Conservation (phyloP, 2,329 filamentous ascomycete species). For the Cryphonectria nitschkei region DNA sequence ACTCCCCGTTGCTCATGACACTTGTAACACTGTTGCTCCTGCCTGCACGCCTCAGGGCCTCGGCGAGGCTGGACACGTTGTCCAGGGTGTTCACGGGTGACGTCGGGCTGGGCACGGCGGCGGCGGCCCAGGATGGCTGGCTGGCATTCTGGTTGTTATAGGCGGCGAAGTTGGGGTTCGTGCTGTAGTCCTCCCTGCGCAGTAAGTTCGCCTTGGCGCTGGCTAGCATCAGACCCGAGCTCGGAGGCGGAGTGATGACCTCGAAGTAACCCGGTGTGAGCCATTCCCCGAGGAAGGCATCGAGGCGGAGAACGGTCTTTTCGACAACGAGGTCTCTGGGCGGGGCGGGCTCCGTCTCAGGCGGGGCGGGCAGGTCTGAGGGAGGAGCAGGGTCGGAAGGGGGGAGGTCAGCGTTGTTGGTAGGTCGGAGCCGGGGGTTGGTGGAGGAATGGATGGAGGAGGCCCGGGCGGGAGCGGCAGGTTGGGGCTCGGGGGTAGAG, state of each 20-base stretch:
- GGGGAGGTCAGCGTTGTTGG: conserved; percentile 30
- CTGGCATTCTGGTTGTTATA: conserved; percentile 34
- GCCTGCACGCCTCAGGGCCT: conserved; percentile 40
- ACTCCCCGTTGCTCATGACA: conserved; percentile 32
- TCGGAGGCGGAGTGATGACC: conserved; percentile 84
- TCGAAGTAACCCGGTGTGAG: conserved; percentile 92
- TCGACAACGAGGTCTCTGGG: conserved; percentile 40
- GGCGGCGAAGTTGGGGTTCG: conserved; percentile 44
- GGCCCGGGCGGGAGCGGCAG: conserved; percentile 29
- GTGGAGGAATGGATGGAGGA: conserved; percentile 20
- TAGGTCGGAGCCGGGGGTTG: conserved; percentile 30
- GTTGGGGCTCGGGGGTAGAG: conserved; percentile 47
- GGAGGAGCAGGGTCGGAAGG: conserved; percentile 28
- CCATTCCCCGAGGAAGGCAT: conserved; percentile 96
- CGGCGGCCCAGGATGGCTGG: conserved; percentile 45
- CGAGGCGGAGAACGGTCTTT: conserved; percentile 74
- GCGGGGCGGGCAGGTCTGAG: conserved; percentile 29
- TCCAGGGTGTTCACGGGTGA: conserved; percentile 31
- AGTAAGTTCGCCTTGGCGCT: conserved; percentile 87
- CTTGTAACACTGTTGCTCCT: conserved; percentile 29
- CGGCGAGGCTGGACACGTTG: conserved; percentile 39
- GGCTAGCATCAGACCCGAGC: conserved; percentile 84
- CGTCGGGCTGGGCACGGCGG: conserved; percentile 32
- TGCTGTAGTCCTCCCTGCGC: conserved; percentile 70
- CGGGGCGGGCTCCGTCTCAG: conserved; percentile 13